Percentiles rank a stretch among this genome's conserved stretches.
Conservation (phyloP, 2,329 filamentous ascomycete genomes). For the Falciphora oryzae region DNA sequence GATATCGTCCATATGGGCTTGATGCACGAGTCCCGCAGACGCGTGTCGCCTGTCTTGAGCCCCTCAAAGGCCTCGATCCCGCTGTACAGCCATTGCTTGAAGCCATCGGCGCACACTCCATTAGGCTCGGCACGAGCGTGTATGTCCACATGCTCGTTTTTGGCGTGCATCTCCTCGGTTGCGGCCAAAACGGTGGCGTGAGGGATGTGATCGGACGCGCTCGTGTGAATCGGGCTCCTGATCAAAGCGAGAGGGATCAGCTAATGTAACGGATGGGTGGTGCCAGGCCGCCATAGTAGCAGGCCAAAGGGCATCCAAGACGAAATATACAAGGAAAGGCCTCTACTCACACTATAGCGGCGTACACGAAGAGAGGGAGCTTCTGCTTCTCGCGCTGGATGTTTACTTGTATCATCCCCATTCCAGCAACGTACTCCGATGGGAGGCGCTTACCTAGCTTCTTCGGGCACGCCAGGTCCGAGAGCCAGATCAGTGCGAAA, state of each 20-base stretch:
- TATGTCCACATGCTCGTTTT: neutral
- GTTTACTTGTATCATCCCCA: neutral
- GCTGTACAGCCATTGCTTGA: neutral
- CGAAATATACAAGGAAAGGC: neutral
- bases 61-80: neutral
- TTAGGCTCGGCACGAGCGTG: neutral
- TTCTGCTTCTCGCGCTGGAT: neutral
- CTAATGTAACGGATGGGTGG: neutral
- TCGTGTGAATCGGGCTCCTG: too few species aligned
- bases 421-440: neutral
- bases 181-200: neutral
- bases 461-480: neutral
- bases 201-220: rapidly evolving
- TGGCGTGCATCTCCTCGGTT: neutral
- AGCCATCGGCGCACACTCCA: neutral
- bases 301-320: too few species aligned
- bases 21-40: too few species aligned
- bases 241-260: neutral
- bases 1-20: too few species aligned
- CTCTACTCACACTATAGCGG: neutral
- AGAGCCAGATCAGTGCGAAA: neutral
- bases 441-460: neutral
- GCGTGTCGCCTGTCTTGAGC: neutral
- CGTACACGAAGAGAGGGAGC: neutral
- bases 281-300: neutral